These are phyloP conservation scores for Mycena epipterygia DNA, from an alignment of 768 basidiomycete genomes.

Conservation along the genomic window DNA sequence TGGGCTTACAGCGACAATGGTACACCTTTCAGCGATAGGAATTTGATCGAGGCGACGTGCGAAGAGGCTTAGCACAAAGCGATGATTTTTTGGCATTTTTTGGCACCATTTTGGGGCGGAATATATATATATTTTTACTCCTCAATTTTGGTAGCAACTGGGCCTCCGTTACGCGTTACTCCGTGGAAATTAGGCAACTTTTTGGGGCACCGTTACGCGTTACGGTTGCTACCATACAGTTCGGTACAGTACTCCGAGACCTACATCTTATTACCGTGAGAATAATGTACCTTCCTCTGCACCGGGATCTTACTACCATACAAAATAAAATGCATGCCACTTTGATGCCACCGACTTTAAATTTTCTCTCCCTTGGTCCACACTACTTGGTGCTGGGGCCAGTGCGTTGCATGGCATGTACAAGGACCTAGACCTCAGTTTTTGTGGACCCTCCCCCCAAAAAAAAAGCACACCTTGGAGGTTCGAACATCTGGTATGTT, in stretches of 20 bases:
- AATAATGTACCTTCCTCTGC: too few relatives aligned
- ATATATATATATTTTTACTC: background rate
- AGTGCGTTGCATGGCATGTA: too few relatives aligned
- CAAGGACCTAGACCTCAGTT: too few relatives aligned
- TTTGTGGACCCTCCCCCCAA: too few relatives aligned
- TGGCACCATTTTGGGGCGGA: background rate
- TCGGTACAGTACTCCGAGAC: background rate
- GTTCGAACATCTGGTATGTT: too few relatives aligned
- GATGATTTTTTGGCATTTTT: conserved; percentile 1
- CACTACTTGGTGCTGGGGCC: too few relatives aligned
- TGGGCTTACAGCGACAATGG: conserved; percentile 9
- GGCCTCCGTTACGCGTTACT: conserved; percentile 8
- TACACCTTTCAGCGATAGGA: background rate
- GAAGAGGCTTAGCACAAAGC: background rate
- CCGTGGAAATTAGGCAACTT: conserved; percentile 5
- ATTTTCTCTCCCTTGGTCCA: too few relatives aligned
- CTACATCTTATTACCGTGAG: too few relatives aligned
- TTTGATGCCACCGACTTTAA: too few relatives aligned
- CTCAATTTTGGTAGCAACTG: background rate
- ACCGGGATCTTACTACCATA: too few relatives aligned
- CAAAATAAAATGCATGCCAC: too few relatives aligned
- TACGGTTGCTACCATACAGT: conserved; percentile 10
- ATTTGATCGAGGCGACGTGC: background rate
- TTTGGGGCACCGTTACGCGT: background rate
- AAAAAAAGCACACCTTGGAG: too few relatives aligned